These are phyloP conservation scores for Asterella californica DNA, from an alignment of 225 moss, liverwort and hornwort genomes.

Conservation along the genomic window DNA sequence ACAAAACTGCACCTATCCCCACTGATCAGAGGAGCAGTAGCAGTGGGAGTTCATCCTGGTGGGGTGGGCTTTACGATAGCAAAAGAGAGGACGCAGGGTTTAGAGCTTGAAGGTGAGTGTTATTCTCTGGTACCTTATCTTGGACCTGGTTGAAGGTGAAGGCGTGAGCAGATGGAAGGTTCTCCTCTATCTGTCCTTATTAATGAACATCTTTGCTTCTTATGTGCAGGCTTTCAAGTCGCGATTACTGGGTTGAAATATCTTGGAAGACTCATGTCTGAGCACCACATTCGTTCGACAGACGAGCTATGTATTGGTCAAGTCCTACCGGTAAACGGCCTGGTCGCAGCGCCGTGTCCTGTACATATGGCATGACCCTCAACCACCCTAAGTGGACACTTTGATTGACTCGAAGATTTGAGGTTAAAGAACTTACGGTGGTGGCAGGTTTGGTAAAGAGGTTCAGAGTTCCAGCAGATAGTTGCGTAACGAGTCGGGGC, in stretches of 20 bases:
- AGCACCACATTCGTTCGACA: neutral
- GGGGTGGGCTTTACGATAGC: slow-evolving; percentile 30
- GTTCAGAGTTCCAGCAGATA: neutral
- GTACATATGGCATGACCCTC: slow-evolving; percentile 21
- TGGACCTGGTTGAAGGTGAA: neutral
- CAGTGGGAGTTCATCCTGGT: slow-evolving; percentile 34
- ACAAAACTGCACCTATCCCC: slow-evolving; percentile 13
- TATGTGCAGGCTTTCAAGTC: neutral
- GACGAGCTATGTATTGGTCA: neutral
- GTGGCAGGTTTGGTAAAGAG: slow-evolving; percentile 5
- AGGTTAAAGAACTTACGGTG: neutral
- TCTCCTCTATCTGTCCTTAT: neutral
- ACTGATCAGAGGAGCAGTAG: slow-evolving; percentile 2
- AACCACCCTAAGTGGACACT: slow-evolving; percentile 11
- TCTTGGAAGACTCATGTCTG: neutral
- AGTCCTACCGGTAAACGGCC: neutral
- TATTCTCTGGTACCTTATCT: neutral
- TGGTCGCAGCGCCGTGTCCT: neutral
- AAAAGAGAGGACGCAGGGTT: slow-evolving; percentile 36
- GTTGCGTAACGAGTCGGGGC: neutral
- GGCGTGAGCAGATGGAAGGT: neutral
- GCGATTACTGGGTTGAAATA: neutral
- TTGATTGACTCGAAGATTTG: slow-evolving; percentile 13
- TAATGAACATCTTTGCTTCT: neutral
- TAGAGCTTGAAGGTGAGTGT: slow-evolving; percentile 7